Conservation (phyloP, 768 basidiomycete species). For the Rhizopogon sp. region DNA sequence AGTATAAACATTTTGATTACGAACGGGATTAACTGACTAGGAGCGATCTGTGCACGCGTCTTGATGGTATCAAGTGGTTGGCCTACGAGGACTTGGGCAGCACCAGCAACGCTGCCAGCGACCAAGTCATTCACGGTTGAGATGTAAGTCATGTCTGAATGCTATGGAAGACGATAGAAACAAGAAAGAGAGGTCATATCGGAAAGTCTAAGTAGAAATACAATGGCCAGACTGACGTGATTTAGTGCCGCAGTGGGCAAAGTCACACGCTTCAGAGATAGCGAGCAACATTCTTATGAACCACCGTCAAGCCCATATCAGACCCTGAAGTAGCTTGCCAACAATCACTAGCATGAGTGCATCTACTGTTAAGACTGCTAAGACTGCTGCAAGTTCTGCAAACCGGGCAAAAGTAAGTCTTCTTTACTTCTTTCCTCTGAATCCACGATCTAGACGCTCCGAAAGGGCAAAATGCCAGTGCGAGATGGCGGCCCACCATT, state of each 20-base stretch:
- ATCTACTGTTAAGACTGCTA: neutral
- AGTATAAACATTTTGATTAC: slow-evolving; percentile 1
- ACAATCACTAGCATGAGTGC: neutral
- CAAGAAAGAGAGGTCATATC: neutral
- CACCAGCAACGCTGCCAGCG: slow-evolving; percentile 89
- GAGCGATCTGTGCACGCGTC: slow-evolving; percentile 83
- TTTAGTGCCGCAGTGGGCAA: neutral
- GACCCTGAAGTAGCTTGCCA: neutral
- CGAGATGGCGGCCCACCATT: slow-evolving; percentile 2
- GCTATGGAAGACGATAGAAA: neutral
- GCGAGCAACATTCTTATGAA: too few species aligned
- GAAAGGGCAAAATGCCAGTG: neutral
- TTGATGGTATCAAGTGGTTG: slow-evolving; percentile 89
- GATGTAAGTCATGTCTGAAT: slow-evolving; percentile 22
- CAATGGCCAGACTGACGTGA: neutral
- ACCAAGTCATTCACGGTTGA: slow-evolving; percentile 76
- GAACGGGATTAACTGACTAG: slow-evolving; percentile 44
- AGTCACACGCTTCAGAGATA: neutral
- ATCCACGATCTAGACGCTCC: neutral
- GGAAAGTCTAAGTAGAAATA: too few species aligned
- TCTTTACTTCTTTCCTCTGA: neutral
- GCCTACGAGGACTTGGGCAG: slow-evolving; percentile 91
- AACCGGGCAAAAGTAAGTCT: neutral
- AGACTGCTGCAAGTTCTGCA: too few species aligned
- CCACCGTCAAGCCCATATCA: too few species aligned